Evolutionary conservation across 163 green algal genomes (phyloP).

Genomic region (Scenedesmus sp.): DNA sequence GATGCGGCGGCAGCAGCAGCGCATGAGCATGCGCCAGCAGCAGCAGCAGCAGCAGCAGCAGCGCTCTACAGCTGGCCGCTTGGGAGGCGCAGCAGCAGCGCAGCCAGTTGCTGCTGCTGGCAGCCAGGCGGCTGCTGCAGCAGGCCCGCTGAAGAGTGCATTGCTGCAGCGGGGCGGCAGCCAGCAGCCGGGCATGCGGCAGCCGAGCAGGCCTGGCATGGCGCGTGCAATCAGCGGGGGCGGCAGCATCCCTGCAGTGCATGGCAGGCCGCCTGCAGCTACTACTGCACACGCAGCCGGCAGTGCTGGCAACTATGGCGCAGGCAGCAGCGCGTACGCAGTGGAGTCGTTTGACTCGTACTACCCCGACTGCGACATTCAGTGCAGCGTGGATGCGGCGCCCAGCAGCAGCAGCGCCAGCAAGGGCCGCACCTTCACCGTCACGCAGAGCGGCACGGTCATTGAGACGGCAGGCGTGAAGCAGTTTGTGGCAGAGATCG

Average conservation of each 20-base stretch:
- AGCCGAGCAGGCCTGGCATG: neutral
- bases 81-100: neutral
- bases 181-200: neutral
- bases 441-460: neutral
- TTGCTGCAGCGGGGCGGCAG: neutral
- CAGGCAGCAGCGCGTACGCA: neutral
- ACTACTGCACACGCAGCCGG: neutral
- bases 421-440: conserved; percentile 10
- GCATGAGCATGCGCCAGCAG: neutral
- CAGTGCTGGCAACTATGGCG: neutral
- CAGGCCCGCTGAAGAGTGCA: neutral
- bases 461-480: conserved; percentile 14
- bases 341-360: conserved; percentile 40
- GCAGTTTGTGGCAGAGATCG: conserved; percentile 3
- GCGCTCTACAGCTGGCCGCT: neutral
- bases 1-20: conserved; percentile 7
- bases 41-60: conserved; percentile 8
- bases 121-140: neutral
- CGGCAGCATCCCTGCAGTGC: neutral
- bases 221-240: neutral
- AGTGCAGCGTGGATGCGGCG: conserved; percentile 2
- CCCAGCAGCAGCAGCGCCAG: conserved; percentile 1
- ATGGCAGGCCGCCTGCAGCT: conserved; percentile 1
- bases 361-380: conserved; percentile 26
- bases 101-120: neutral